Percentiles rank a stretch among this genome's conserved stretches.
phyloP scores from a whole-genome alignment of 2,329 filamentous ascomycete genomes.

The Bimuria novae-zelandiae region DNA sequence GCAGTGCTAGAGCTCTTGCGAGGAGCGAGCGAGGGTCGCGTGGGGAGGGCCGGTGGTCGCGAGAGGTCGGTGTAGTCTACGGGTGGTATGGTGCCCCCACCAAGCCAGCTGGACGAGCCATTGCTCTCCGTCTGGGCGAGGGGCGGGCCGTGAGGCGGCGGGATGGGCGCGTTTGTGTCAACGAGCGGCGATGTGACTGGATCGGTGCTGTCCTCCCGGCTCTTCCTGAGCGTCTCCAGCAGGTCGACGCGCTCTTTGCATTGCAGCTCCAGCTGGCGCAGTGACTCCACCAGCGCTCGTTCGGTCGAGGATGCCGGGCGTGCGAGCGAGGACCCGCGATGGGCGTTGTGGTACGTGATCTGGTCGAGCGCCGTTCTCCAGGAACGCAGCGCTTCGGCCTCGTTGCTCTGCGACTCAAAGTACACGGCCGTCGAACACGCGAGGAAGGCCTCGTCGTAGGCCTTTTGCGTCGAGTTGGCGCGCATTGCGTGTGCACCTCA shows the following conservation, averaged over 20 bases:
- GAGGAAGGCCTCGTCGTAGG: slow-evolving; percentile 94
- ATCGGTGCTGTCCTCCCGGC: slow-evolving; percentile 58
- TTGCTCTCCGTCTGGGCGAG: slow-evolving; percentile 16
- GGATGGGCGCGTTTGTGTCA: slow-evolving; percentile 28
- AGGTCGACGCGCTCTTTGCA: slow-evolving; percentile 93
- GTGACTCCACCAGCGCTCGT: slow-evolving; percentile 76
- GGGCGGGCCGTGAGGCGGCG: slow-evolving; percentile 26
- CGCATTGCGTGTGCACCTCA: too few relatives aligned
- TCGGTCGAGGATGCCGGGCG: slow-evolving; percentile 80
- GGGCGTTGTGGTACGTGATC: slow-evolving; percentile 84
- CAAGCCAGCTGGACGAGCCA: slow-evolving; percentile 63
- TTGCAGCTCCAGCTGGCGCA: slow-evolving; percentile 83
- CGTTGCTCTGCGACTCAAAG: slow-evolving; percentile 87
- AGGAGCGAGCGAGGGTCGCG: slow-evolving; percentile 55
- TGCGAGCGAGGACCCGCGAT: slow-evolving; percentile 71
- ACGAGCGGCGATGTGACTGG: slow-evolving; percentile 30
- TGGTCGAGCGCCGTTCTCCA: slow-evolving; percentile 89
- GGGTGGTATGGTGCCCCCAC: slow-evolving; percentile 79
- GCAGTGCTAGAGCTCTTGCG: slow-evolving; percentile 52
- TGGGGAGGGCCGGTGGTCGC: slow-evolving; percentile 63
- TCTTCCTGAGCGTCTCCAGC: slow-evolving; percentile 76
- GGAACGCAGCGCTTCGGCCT: slow-evolving; percentile 84
- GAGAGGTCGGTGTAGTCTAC: slow-evolving; percentile 81
- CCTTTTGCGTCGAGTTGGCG: slow-evolving; percentile 83
- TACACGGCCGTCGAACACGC: slow-evolving; percentile 95